phyloP scores from a whole-genome alignment of 1,139 yeast species.

The Candida sanyaensis region DNA sequence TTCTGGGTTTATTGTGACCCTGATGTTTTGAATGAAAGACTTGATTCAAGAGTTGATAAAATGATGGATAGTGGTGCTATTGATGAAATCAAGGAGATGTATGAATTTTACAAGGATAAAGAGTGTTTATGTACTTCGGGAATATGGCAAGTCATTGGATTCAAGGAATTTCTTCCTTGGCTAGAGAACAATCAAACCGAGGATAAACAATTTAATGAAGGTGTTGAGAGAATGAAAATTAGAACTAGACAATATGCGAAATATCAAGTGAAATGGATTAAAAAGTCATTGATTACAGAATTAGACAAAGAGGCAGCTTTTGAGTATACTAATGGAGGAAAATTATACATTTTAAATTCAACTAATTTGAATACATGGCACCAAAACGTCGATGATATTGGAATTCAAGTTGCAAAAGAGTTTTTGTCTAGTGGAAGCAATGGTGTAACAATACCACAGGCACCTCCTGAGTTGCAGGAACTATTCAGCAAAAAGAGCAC shows the following conservation, averaged over 20 bases:
- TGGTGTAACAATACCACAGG: conserved; percentile 26
- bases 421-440: conserved; percentile 28
- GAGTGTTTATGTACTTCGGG: conserved; percentile 61
- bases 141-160: conserved; percentile 95
- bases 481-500: conserved; percentile 29
- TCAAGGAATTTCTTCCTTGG: conserved; percentile 90
- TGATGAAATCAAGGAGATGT: conserved; percentile 65
- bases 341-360: conserved; percentile 72
- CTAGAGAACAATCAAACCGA: conserved; percentile 26
- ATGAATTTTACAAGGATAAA: conserved; percentile 32
- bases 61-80: conserved; percentile 76
- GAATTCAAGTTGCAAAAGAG: conserved; percentile 48
- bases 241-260: conserved; percentile 87
- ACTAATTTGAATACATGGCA: conserved; percentile 68
- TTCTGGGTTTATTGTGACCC: conserved; percentile 87
- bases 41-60: conserved; percentile 78
- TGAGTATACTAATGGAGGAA: conserved; percentile 57
- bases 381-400: conserved; percentile 54
- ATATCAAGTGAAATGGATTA: conserved; percentile 92
- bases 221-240: conserved; percentile 77
- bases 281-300: conserved; percentile 67
- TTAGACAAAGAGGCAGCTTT: conserved; percentile 52
- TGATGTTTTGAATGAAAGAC: conserved; percentile 55
- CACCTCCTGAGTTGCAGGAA: conserved; percentile 45
- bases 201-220: conserved; percentile 34